A percentile compares a stretch with the other conserved stretches of the same genome.
Evolutionary conservation across 73 alveolate species (phyloP).

Genomic region (Uronychia setigera): DNA sequence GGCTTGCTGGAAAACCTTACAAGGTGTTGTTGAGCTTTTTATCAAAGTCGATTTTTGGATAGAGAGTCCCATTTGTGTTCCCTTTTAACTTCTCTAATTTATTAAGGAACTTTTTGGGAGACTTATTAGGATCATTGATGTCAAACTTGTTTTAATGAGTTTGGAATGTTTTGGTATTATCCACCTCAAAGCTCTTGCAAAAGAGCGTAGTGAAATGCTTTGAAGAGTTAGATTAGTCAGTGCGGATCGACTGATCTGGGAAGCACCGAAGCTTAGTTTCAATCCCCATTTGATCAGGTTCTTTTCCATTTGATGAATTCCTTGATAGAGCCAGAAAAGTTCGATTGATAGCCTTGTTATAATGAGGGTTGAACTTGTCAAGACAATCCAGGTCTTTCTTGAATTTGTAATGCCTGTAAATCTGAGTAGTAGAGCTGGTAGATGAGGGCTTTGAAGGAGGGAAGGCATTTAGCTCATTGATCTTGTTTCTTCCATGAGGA

Average conservation of each 20-base stretch:
- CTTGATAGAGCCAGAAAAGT: background rate
- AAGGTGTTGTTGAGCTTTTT: background rate
- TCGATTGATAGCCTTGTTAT: background rate
- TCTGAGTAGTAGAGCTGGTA: background rate
- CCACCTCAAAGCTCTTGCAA: background rate
- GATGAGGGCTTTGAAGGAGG: background rate
- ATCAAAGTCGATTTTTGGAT: background rate
- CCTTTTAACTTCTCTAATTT: background rate
- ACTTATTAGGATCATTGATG: background rate
- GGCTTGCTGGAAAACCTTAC: background rate
- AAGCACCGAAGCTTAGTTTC: background rate
- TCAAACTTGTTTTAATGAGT: background rate
- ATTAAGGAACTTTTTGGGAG: background rate
- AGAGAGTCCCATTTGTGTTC: background rate
- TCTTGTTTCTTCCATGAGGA: background rate
- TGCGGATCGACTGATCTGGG: background rate
- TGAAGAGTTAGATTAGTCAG: background rate
- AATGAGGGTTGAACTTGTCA: background rate
- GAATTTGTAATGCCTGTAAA: background rate
- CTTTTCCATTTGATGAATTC: background rate
- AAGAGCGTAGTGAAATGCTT: background rate
- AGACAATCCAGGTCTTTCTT: background rate
- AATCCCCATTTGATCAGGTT: background rate
- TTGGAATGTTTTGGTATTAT: background rate
- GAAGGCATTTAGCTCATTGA: background rate